A percentile compares a stretch with the other conserved stretches of the same genome.
These are phyloP conservation scores for Fonsecaea nubica DNA, from an alignment of 2,329 filamentous ascomycete species.

Conservation along the genomic window DNA sequence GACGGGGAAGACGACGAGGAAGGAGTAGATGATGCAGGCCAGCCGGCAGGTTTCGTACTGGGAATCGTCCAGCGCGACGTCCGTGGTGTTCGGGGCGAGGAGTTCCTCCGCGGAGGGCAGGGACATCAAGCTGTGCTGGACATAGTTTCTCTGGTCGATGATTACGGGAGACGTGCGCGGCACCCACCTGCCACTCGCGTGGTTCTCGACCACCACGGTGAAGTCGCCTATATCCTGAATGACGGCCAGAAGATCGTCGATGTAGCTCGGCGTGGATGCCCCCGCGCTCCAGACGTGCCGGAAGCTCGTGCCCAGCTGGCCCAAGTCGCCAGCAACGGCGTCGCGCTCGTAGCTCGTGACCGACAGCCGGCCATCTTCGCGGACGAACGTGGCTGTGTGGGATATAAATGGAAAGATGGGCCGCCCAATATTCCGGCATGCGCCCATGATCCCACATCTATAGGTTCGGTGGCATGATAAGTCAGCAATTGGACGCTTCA, in stretches of 20 bases:
- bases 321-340: constrained; percentile 2
- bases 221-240: constrained; percentile 45
- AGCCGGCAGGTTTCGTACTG: constrained; percentile 43
- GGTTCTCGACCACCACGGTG: constrained; percentile 41
- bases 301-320: constrained; percentile 37
- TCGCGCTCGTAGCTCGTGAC: constrained; percentile 14
- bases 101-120: constrained; percentile 40
- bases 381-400: constrained; percentile 26
- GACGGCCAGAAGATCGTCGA: constrained; percentile 41
- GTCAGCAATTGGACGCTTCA: background rate
- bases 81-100: constrained; percentile 30
- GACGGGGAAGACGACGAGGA: constrained; percentile 49
- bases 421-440: constrained; percentile 36
- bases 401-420: constrained; percentile 39
- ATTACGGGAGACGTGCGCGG: constrained; percentile 41
- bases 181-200: constrained; percentile 28
- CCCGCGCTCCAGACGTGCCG: constrained; percentile 24
- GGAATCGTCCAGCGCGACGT: constrained; percentile 42
- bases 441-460: constrained; percentile 38
- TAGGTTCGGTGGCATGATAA: constrained; percentile 1
- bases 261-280: constrained; percentile 13
- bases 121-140: constrained; percentile 46
- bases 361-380: constrained; percentile 20
- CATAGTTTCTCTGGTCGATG: constrained; percentile 49
- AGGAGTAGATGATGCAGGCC: constrained; percentile 46